A percentile compares a stretch with the other conserved stretches of the same genome.
phyloP scores from a whole-genome alignment of 2,329 filamentous ascomycete genomes.

The Geosmithia flava region DNA sequence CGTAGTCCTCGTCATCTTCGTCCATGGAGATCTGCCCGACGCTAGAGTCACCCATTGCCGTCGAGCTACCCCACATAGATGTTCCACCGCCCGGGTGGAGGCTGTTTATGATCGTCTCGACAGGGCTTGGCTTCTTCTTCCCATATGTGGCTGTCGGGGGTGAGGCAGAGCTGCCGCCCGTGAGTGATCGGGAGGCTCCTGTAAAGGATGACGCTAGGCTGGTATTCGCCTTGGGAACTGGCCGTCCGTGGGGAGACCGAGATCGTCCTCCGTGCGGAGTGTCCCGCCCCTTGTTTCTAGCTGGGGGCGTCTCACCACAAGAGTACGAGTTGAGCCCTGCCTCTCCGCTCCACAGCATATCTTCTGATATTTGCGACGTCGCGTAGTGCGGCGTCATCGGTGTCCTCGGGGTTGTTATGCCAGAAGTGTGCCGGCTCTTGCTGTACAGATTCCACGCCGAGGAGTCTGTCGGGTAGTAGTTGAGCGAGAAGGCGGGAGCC shows the following conservation, averaged over 20 bases:
- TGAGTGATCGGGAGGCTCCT: constrained; percentile 35
- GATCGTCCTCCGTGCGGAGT: constrained; percentile 25
- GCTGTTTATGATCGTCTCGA: constrained; percentile 45
- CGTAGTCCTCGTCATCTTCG: constrained; percentile 37
- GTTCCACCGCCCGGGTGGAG: constrained; percentile 30
- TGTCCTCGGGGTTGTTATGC: constrained; percentile 43
- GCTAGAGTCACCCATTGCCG: constrained; percentile 30
- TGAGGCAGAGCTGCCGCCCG: constrained; percentile 25
- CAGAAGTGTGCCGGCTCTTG: constrained; percentile 40
- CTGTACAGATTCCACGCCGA: constrained; percentile 38
- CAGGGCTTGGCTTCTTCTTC: constrained; percentile 47
- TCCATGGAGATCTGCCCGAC: constrained; percentile 38
- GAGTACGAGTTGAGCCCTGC: constrained; percentile 46
- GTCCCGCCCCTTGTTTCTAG: constrained; percentile 23
- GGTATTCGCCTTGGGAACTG: constrained; percentile 1
- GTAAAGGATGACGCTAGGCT: constrained; percentile 44
- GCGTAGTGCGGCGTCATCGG: constrained; percentile 42
- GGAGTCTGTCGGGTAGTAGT: constrained; percentile 51
- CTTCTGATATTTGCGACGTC: constrained; percentile 45
- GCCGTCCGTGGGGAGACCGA: not conserved
- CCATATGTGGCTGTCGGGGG: constrained; percentile 22
- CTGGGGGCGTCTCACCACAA: constrained; percentile 49
- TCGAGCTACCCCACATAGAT: constrained; percentile 29
- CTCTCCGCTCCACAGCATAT: constrained; percentile 38
- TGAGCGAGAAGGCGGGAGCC: constrained; percentile 52